These are phyloP conservation scores for Aspergillus panamensis DNA, from an alignment of 495 filamentous ascomycete species.

Conservation along the genomic window DNA sequence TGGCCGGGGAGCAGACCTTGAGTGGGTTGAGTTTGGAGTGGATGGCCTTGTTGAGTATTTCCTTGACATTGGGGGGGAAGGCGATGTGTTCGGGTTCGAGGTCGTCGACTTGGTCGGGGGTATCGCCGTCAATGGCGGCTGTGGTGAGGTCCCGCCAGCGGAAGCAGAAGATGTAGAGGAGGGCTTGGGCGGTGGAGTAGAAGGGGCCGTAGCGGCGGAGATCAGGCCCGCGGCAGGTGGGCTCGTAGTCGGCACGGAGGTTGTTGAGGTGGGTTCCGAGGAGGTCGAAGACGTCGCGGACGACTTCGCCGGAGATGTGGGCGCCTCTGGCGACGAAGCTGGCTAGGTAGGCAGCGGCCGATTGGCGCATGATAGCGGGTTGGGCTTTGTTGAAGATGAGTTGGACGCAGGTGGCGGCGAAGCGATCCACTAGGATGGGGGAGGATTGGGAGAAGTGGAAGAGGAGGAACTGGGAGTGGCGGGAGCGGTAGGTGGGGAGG, in stretches of 20 bases:
- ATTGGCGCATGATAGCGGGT: conserved; percentile 68
- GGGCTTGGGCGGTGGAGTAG: conserved; percentile 83
- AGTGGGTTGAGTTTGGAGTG: conserved; percentile 88
- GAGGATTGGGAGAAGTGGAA: conserved; percentile 89
- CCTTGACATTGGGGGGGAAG: conserved; percentile 71
- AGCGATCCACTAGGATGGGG: conserved; percentile 68
- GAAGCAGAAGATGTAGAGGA: conserved; percentile 97
- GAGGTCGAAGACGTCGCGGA: conserved; percentile 72
- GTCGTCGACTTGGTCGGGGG: conserved; percentile 48
- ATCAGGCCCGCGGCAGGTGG: conserved; percentile 74
- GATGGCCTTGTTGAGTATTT: conserved; percentile 68
- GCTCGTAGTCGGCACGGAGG: conserved; percentile 60
- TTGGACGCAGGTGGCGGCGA: conserved; percentile 72
- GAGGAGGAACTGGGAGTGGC: conserved; percentile 84
- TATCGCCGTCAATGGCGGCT: conserved; percentile 48
- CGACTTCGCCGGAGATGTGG: conserved; percentile 67
- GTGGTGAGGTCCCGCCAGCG: conserved; percentile 86
- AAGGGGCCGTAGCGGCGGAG: conserved; percentile 77
- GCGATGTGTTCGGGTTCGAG: conserved; percentile 60
- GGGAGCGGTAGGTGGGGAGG: conserved; percentile 80
- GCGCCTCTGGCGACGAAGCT: conserved; percentile 88
- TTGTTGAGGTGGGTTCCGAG: conserved; percentile 69
- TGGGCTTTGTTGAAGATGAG: conserved; percentile 60
- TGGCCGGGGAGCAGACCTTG: conserved; percentile 89
- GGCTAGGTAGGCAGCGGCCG: conserved; percentile 86